A percentile compares a stretch with the other conserved stretches of the same genome.
Evolutionary conservation across 495 filamentous ascomycete genomes (phyloP).

Genomic region (Hypoxylon fuscum): DNA sequence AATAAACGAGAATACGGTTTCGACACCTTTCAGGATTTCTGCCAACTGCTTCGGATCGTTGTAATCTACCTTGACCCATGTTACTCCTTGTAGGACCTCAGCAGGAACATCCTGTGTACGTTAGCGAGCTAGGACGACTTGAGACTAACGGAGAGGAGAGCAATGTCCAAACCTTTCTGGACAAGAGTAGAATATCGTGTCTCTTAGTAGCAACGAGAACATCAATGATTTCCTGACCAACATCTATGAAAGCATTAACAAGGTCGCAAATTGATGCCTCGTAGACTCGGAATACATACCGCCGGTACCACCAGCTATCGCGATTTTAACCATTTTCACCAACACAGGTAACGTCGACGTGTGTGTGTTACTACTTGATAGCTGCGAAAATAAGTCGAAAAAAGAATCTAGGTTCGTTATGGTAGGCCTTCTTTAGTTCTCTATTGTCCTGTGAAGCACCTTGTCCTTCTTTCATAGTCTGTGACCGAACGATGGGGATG

Average conservation of each 20-base stretch:
- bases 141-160: slow-evolving; percentile 3
- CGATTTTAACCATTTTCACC: slow-evolving; percentile 67
- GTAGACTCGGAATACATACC: slow-evolving; percentile 48
- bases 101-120: slow-evolving; percentile 28
- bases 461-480: too few species aligned
- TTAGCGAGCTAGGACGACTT: neutral
- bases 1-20: slow-evolving; percentile 67
- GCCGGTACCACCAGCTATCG: slow-evolving; percentile 62
- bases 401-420: too few species aligned
- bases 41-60: slow-evolving; percentile 47
- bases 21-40: slow-evolving; percentile 54
- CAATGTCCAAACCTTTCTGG: slow-evolving; percentile 50
- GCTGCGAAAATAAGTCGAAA: too few species aligned
- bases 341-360: too few species aligned
- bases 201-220: slow-evolving; percentile 58
- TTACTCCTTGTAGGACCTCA: slow-evolving; percentile 29
- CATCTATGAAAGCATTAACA: slow-evolving; percentile 49
- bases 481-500: too few species aligned
- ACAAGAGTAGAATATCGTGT: slow-evolving; percentile 61
- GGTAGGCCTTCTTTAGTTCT: too few species aligned
- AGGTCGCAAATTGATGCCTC: neutral
- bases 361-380: too few species aligned
- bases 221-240: slow-evolving; percentile 64
- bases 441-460: too few species aligned
- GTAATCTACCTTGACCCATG: slow-evolving; percentile 59